phyloP scores from a whole-genome alignment of 352 stramenopile species.

The Phytophthora gonapodyides region DNA sequence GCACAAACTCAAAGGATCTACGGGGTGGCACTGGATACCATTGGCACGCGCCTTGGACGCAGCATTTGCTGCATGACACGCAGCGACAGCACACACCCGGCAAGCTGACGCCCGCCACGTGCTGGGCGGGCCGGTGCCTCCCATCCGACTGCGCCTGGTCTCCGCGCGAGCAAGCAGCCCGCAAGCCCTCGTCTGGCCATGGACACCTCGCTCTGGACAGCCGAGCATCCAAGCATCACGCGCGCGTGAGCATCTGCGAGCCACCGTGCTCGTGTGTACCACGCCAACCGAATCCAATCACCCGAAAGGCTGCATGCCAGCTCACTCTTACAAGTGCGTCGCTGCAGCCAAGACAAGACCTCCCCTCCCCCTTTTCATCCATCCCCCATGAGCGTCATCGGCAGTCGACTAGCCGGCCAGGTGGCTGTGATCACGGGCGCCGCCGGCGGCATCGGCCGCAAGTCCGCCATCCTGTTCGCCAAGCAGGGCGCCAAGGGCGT shows the following conservation, averaged over 20 bases:
- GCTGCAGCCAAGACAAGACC: slow-evolving; percentile 1
- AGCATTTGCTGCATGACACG: no score
- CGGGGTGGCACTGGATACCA: no score
- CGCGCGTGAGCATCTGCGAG: slow-evolving; percentile 18
- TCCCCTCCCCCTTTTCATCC: neutral
- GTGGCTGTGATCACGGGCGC: slow-evolving; percentile 86
- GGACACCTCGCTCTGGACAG: slow-evolving; percentile 13
- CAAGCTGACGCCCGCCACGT: neutral
- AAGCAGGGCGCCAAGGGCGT: slow-evolving; percentile 78
- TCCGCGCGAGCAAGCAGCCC: slow-evolving; percentile 14
- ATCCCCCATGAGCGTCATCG: slow-evolving; percentile 58
- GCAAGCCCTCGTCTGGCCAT: slow-evolving; percentile 5
- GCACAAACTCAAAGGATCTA: neutral
- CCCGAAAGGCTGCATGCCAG: slow-evolving; percentile 9
- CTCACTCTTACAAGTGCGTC: slow-evolving; percentile 32
- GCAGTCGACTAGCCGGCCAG: slow-evolving; percentile 65
- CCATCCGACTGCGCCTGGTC: slow-evolving; percentile 18
- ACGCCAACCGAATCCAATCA: slow-evolving; percentile 11
- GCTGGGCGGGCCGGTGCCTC: slow-evolving; percentile 13
- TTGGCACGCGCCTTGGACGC: no score
- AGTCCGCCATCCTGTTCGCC: slow-evolving; percentile 82
- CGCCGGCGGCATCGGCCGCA: slow-evolving; percentile 82
- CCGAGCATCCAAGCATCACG: slow-evolving; percentile 14
- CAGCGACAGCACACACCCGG: no score
- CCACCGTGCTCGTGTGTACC: neutral